Percentiles rank a stretch among this genome's conserved stretches.
Evolutionary conservation across 108 stramenopile species (phyloP).

Genomic region (Fragilaria crotonensis): DNA sequence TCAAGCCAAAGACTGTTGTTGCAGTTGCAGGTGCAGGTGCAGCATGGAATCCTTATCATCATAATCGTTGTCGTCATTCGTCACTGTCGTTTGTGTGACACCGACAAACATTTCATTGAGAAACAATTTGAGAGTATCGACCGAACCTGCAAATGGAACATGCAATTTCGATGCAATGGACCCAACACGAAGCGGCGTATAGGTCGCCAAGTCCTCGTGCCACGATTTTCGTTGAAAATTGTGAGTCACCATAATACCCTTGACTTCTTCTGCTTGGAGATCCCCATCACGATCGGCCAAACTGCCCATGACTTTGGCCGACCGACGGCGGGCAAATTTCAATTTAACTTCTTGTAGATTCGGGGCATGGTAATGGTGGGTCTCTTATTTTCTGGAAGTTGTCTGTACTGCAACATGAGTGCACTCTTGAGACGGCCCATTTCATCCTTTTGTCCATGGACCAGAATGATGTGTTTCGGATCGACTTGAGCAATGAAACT

Average conservation of each 20-base stretch:
- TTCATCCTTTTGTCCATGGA: constrained; percentile 97
- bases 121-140: constrained; percentile 66
- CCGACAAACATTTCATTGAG: constrained; percentile 78
- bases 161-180: constrained; percentile 78
- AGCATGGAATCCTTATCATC: no score
- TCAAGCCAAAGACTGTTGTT: constrained; percentile 47
- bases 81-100: constrained; percentile 31
- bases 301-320: constrained; percentile 85
- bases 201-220: constrained; percentile 79
- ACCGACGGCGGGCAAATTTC: constrained; percentile 78
- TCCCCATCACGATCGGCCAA: constrained; percentile 51
- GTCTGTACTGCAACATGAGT: constrained; percentile 69
- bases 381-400: constrained; percentile 77
- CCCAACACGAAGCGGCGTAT: constrained; percentile 83
- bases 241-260: constrained; percentile 80
- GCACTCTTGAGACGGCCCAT: constrained; percentile 89
- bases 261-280: constrained; percentile 57
- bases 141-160: constrained; percentile 77
- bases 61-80: constrained; percentile 21
- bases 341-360: constrained; percentile 81
- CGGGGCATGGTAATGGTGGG: constrained; percentile 87
- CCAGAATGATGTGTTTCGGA: constrained; percentile 93
- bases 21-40: no score
- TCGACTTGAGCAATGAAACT: constrained; percentile 81
- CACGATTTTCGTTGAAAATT: constrained; percentile 76